Evolutionary conservation across 768 basidiomycete genomes (phyloP), one percentile per base, ranked within the genome.

Genomic region (Naganishia kalamii): DNA sequence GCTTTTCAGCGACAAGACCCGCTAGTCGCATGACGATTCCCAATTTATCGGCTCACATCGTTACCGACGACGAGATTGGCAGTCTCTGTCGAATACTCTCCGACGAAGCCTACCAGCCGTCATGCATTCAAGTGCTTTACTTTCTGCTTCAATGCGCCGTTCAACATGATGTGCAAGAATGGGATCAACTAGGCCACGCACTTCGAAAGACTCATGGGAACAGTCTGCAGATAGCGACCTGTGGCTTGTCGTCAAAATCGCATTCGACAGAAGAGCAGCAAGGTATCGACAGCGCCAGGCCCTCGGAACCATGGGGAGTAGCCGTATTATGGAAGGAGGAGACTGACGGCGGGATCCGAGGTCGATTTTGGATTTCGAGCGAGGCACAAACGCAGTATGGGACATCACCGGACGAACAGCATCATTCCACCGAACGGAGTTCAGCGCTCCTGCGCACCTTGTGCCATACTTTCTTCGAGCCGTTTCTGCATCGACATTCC

Each of bases 331-430:
- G 54, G 54, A 57, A 57, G 7, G 32, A 21, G 17, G 50, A 7
- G 17, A 3, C 27, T 11, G 50, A 52, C 4, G n/a, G 6, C n/a
- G 13, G 37, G 17, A 15, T 41, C 1, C 54, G 54, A 2, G 33
- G 54, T n/a, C 54, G 54, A 13, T 57, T 57, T 17, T 57, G 54
- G 54, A 57, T 57, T n/a, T 57, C 54, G 4, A 57, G 19, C 13
- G 54, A 57, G 25, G 23, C n/a, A 4, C 48, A 50, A 21, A 23
- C 37, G 12, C 23, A 37, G 3, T 11, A 13, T 23, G 30, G 13
- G 7, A 1, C 51, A 23, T 52, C 51, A 6, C 21, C 10, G 12
- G 30, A 37, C 2, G 8, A n/a, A 23, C 12, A 12, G 4, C 40
- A 35, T 33, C 33, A 57, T 21, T 21, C 54, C 21, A 35, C 37